phyloP scores from a whole-genome alignment of 2,329 filamentous ascomycete genomes.

The Penicillium aurantiogriseum region DNA sequence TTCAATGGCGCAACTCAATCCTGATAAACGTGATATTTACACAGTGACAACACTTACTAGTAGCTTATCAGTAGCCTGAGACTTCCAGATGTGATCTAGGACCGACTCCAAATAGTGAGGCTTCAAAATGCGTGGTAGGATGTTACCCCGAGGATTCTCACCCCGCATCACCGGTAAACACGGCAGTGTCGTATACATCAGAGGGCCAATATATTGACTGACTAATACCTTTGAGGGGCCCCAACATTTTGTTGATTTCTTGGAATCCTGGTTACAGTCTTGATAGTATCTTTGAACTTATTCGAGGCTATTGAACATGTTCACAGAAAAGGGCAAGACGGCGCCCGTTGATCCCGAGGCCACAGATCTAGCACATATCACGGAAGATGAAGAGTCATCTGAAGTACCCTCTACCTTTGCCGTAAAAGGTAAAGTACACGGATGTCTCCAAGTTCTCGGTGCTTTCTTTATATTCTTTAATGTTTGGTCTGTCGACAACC shows the following conservation, averaged over 20 bases:
- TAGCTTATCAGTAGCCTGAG: neutral
- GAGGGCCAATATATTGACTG: neutral
- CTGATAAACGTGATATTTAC: neutral
- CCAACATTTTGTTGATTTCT: neutral
- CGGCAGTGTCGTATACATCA: neutral
- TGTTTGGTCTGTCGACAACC: slow-evolving; percentile 12
- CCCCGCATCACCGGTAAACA: slow-evolving; percentile 1
- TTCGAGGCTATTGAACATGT: neutral
- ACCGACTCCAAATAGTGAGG: neutral
- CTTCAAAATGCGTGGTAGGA: neutral
- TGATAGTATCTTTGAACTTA: neutral
- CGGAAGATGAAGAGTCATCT: neutral
- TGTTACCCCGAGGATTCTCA: neutral
- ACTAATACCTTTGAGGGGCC: slow-evolving; percentile 2
- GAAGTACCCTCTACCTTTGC: neutral
- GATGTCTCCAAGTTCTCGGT: slow-evolving; percentile 27
- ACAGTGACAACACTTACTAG: no score
- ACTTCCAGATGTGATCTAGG: neutral
- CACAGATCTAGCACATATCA: slow-evolving; percentile 1
- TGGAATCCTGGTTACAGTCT: neutral
- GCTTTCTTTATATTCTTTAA: slow-evolving; percentile 29
- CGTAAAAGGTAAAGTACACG: neutral
- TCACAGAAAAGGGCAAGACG: neutral
- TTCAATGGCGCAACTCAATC: neutral
- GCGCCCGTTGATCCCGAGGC: neutral